These are phyloP conservation scores for Suillus placidus DNA, from an alignment of 768 basidiomycete genomes.

Conservation along the genomic window DNA sequence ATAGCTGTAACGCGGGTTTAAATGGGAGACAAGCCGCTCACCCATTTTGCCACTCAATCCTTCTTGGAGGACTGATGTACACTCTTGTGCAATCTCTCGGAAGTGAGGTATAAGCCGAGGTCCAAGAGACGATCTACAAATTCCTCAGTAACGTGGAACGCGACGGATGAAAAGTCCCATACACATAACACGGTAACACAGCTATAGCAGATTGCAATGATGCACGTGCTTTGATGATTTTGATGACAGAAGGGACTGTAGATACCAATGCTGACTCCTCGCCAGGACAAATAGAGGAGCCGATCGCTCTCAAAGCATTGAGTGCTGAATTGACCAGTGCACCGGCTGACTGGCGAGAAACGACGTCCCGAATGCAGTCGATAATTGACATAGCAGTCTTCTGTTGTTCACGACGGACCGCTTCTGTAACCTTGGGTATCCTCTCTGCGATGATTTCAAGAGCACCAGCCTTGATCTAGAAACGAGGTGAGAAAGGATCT, in stretches of 20 bases:
- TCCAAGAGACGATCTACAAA: conserved; percentile 67
- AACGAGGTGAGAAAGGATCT: conserved; percentile 8
- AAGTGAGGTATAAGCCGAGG: conserved; percentile 89
- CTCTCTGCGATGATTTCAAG: conserved; percentile 71
- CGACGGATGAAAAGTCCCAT: conserved; percentile 24
- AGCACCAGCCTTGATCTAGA: conserved; percentile 66
- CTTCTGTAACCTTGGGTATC: conserved; percentile 58
- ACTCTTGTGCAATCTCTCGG: conserved; percentile 65
- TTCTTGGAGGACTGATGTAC: conserved; percentile 51
- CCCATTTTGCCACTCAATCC: conserved; percentile 31
- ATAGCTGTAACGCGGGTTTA: not conserved
- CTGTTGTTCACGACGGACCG: conserved; percentile 54
- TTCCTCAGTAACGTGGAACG: conserved; percentile 14
- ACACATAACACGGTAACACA: conserved; percentile 67
- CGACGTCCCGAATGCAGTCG: conserved; percentile 48
- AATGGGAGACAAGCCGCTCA: conserved; percentile 22
- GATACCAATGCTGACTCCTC: conserved; percentile 70
- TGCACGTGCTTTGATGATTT: conserved; percentile 44
- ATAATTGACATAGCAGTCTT: conserved; percentile 57
- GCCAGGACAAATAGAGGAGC: conserved; percentile 54
- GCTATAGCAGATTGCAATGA: conserved; percentile 48
- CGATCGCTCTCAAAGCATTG: conserved; percentile 61
- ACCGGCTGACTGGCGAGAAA: conserved; percentile 45
- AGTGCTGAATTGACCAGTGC: conserved; percentile 52
- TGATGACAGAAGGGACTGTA: conserved; percentile 60